Evolutionary conservation across 306 rosid genomes (phyloP).

Genomic region (Cercis canadensis): DNA sequence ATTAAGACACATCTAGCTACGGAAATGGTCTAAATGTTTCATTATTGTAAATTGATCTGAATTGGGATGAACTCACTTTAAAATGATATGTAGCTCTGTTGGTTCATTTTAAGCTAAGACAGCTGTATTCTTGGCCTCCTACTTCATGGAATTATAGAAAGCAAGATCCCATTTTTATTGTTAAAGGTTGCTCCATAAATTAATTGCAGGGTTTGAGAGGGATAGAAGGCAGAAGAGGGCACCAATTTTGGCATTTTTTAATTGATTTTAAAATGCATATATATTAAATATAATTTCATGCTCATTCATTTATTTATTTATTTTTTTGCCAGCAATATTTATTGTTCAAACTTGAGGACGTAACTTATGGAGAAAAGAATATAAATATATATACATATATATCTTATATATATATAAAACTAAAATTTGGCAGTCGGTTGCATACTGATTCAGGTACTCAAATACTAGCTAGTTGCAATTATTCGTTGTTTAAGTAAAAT

Average conservation of each 20-base stretch:
- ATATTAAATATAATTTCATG: background rate
- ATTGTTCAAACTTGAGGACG: no score
- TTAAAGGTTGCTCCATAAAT: background rate
- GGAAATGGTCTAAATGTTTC: background rate
- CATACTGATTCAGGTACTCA: no score
- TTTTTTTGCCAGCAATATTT: background rate
- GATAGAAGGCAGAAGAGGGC: background rate
- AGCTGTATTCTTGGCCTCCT: background rate
- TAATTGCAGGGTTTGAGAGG: background rate
- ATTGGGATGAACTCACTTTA: slow-evolving; percentile 21
- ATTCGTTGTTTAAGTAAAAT: no score
- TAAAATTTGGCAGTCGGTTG: no score
- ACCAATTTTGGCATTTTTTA: background rate
- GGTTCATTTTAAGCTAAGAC: slow-evolving; percentile 27
- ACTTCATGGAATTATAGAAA: background rate
- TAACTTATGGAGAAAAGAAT: no score
- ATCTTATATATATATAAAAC: no score
- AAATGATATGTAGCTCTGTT: slow-evolving; percentile 12
- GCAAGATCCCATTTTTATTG: background rate
- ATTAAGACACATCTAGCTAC: background rate
- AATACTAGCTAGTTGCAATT: no score
- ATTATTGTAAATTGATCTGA: slow-evolving; percentile 2
- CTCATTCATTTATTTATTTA: background rate
- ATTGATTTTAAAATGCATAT: no score
- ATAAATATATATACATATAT: no score